Evolutionary conservation across 495 filamentous ascomycete genomes (phyloP).

Genomic region (Peziza echinospora): DNA sequence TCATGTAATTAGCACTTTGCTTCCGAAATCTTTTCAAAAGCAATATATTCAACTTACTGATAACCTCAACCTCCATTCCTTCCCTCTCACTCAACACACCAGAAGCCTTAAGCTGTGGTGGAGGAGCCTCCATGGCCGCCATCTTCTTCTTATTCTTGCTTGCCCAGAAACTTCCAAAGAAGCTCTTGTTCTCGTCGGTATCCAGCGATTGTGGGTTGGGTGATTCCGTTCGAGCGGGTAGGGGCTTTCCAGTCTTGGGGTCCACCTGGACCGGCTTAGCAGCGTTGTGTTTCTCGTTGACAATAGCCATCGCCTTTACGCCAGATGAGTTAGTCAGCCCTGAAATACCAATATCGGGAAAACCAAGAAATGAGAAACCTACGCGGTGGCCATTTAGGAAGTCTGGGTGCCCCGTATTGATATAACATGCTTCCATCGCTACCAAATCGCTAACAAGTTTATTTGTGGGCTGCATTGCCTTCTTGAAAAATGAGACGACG

Average conservation of each 20-base stretch:
- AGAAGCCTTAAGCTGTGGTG: constrained; percentile 78
- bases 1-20: constrained; percentile 7
- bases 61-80: constrained; percentile 86
- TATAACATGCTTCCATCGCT: constrained; percentile 84
- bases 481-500: constrained; percentile 94
- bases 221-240: constrained; percentile 41
- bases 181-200: constrained; percentile 43
- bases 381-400: constrained; percentile 87
- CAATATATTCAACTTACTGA: constrained; percentile 47
- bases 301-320: constrained; percentile 92
- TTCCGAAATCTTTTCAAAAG: constrained; percentile 2
- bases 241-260: constrained; percentile 92
- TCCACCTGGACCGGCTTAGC: constrained; percentile 87
- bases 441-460: constrained; percentile 91
- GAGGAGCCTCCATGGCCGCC: constrained; percentile 93
- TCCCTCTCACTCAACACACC: constrained; percentile 84
- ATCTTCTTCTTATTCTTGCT: constrained; percentile 99
- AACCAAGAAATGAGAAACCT: constrained; percentile 17
- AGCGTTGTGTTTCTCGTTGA: constrained; percentile 67
- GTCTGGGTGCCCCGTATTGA: constrained; percentile 97
- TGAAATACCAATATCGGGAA: constrained; percentile 2
- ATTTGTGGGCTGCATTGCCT: constrained; percentile 89
- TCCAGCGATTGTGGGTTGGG: constrained; percentile 35
- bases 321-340: too few species aligned
- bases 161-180: constrained; percentile 95